phyloP scores from a whole-genome alignment of 345 rosid genomes.

The Isatis tinctoria region DNA sequence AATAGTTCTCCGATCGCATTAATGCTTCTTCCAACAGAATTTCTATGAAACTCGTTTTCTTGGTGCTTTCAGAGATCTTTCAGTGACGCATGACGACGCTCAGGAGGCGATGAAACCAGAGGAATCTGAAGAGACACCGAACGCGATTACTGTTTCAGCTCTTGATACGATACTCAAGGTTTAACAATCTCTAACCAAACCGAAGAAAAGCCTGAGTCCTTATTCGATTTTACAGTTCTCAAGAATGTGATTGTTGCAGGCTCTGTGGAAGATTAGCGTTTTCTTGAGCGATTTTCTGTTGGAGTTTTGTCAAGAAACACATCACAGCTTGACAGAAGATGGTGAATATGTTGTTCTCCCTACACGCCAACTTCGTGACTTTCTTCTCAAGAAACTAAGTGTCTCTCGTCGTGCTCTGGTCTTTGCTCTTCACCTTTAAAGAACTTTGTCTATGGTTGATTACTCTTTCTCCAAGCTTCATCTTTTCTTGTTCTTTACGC shows the following conservation, averaged over 20 bases:
- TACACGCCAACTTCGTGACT: neutral
- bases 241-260: neutral
- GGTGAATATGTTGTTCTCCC: neutral
- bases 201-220: neutral
- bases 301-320: neutral
- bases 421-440: neutral
- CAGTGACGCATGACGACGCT: neutral
- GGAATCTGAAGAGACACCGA: neutral
- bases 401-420: conserved; percentile 3
- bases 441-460: neutral
- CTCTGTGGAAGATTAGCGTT: neutral
- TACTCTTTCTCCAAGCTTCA: neutral
- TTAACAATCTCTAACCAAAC: neutral
- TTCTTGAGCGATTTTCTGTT: neutral
- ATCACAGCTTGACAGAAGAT: neutral
- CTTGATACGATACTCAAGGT: neutral
- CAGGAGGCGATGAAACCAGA: neutral
- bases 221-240: neutral
- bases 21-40: neutral
- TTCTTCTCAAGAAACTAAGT: neutral
- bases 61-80: neutral
- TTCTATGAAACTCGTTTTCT: neutral
- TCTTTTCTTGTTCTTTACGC: neutral
- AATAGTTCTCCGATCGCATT: neutral
- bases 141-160: neutral